Evolutionary conservation across 192 early-diverging fungal genomes (phyloP).

Genomic region (Backusella luteola): DNA sequence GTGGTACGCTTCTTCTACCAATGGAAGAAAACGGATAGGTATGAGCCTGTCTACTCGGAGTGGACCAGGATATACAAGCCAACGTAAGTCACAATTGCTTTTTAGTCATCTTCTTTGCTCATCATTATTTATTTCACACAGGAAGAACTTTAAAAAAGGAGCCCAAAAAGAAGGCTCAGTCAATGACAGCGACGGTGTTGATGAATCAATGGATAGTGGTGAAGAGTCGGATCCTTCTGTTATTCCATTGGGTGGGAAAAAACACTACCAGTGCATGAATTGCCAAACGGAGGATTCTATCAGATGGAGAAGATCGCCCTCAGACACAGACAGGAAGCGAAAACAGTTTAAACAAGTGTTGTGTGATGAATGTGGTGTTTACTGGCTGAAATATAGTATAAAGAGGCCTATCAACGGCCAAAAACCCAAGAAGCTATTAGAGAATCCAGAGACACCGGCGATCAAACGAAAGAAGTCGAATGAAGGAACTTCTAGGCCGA

Average conservation of each 20-base stretch:
- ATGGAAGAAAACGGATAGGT: slow-evolving; percentile 57
- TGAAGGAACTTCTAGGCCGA: neutral
- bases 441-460: neutral
- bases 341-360: slow-evolving; percentile 38
- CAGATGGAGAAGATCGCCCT: slow-evolving; percentile 40
- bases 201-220: neutral
- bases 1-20: slow-evolving; percentile 62
- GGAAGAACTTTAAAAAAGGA: slow-evolving; percentile 46
- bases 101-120: neutral
- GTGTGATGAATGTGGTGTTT: slow-evolving; percentile 54
- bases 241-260: neutral
- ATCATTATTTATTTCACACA: slow-evolving; percentile 5
- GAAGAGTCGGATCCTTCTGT: slow-evolving; percentile 15
- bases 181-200: neutral
- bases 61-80: slow-evolving; percentile 58
- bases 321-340: slow-evolving; percentile 40
- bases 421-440: neutral
- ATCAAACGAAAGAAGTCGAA: slow-evolving; percentile 7
- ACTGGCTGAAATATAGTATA: slow-evolving; percentile 58
- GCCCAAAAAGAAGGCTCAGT: slow-evolving; percentile 4
- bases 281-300: slow-evolving; percentile 36
- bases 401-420: slow-evolving; percentile 23
- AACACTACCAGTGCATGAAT: slow-evolving; percentile 39
- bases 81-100: slow-evolving; percentile 37
- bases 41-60: slow-evolving; percentile 59